Conservation (phyloP, 2,329 filamentous ascomycete genomes). For the Cephalotrichum gorgonifer region DNA sequence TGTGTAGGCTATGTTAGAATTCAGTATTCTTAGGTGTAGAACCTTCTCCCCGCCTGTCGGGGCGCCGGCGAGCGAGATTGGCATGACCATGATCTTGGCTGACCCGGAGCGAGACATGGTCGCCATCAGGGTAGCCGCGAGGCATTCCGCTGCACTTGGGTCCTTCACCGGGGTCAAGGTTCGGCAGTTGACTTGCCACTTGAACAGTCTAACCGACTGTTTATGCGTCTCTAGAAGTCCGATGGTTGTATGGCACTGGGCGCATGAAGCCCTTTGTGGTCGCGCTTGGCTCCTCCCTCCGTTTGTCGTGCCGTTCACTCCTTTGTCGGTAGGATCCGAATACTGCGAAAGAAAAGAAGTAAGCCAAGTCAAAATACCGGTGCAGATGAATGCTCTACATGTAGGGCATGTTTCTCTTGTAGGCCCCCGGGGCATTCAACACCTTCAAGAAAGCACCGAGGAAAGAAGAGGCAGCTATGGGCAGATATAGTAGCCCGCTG, state of each 20-base stretch:
- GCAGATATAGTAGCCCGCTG: slow-evolving; percentile 7
- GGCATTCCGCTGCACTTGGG: slow-evolving; percentile 37
- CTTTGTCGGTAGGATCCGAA: slow-evolving; percentile 17
- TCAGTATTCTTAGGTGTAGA: slow-evolving; percentile 47
- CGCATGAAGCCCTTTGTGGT: slow-evolving; percentile 21
- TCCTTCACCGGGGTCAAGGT: slow-evolving; percentile 12
- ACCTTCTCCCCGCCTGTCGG: background rate
- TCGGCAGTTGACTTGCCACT: slow-evolving; percentile 43
- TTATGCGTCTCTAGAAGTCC: slow-evolving; percentile 36
- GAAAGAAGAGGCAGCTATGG: slow-evolving; percentile 22
- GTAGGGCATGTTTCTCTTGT: slow-evolving; percentile 32
- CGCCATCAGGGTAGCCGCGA: slow-evolving; percentile 41
- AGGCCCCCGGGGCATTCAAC: slow-evolving; percentile 38
- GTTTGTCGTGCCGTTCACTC: background rate
- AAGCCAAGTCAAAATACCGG: slow-evolving; percentile 2
- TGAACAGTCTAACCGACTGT: slow-evolving; percentile 40
- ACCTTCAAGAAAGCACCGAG: slow-evolving; percentile 37
- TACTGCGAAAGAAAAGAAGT: slow-evolving; percentile 21
- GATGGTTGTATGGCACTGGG: slow-evolving; percentile 31
- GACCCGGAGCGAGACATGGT: slow-evolving; percentile 46
- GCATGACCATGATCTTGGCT: slow-evolving; percentile 43
- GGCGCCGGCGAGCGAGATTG: slow-evolving; percentile 8
- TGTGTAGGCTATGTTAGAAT: slow-evolving; percentile 41
- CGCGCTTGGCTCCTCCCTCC: background rate
- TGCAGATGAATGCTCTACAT: background rate